Evolutionary conservation across 2,329 filamentous ascomycete genomes (phyloP).

Genomic region (Fusarium metavorans): DNA sequence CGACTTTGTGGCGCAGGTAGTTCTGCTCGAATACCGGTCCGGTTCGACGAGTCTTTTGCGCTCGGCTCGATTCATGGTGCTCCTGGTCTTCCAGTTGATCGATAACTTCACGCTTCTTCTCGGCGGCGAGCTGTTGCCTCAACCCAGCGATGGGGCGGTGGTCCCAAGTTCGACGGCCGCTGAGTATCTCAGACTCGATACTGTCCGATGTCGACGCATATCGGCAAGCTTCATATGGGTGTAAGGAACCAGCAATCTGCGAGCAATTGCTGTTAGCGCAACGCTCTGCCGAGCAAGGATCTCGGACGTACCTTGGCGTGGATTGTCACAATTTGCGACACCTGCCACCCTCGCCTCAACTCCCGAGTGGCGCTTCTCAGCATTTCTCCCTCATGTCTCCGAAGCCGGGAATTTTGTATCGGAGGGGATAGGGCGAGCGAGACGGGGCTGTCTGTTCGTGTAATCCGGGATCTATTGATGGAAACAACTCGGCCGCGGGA

Average conservation of each 20-base stretch:
- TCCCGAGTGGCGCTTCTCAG: constrained; percentile 50
- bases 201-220: constrained; percentile 18
- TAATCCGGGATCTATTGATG: not conserved
- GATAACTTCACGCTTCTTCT: constrained; percentile 15
- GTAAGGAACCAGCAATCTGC: constrained; percentile 14
- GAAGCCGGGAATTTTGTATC: not conserved
- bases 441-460: not conserved
- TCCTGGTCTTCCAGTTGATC: not conserved
- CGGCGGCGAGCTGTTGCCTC: constrained; percentile 17
- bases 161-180: constrained; percentile 4
- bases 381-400: constrained; percentile 53
- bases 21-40: not conserved
- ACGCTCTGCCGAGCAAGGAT: not conserved
- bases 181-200: constrained; percentile 17
- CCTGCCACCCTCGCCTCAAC: constrained; percentile 47
- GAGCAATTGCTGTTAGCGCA: constrained; percentile 19
- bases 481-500: not conserved
- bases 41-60: not conserved
- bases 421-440: not conserved
- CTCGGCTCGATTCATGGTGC: not conserved
- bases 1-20: constrained; percentile 20
- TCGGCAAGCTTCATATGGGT: constrained; percentile 4
- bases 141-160: not conserved
- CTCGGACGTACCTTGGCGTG: constrained; percentile 37
- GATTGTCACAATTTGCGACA: constrained; percentile 37